Evolutionary conservation across 805 yeast species (phyloP).

Genomic region (Schwanniomyces vanrijiae): DNA sequence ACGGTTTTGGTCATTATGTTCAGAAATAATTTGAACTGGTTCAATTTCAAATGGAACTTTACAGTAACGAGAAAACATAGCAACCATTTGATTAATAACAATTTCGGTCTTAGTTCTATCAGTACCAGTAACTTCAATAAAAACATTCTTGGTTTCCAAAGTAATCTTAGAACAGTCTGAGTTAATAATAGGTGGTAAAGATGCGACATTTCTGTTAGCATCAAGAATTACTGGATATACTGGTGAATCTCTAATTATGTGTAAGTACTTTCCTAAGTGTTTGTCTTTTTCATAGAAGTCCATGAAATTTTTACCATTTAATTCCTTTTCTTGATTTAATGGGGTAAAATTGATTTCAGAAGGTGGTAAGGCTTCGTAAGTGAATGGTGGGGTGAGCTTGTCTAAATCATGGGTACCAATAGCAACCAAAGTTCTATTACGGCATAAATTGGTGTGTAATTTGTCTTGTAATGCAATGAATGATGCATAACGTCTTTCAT

Average conservation of each 20-base stretch:
- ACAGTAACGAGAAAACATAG: conserved; percentile 93
- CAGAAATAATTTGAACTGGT: conserved; percentile 82
- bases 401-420: conserved; percentile 97
- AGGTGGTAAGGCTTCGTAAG: conserved; percentile 83
- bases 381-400: conserved; percentile 75
- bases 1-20: conserved; percentile 76
- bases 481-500: conserved; percentile 84
- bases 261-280: conserved; percentile 85
- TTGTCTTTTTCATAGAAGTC: conserved; percentile 90
- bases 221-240: conserved; percentile 91
- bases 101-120: conserved; percentile 93
- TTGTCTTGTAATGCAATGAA: conserved; percentile 96
- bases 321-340: conserved; percentile 63
- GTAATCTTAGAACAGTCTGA: conserved; percentile 88
- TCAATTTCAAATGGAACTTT: conserved; percentile 80
- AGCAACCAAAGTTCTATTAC: conserved; percentile 96
- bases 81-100: conserved; percentile 87
- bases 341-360: conserved; percentile 73
- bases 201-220: conserved; percentile 71
- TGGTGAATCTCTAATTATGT: conserved; percentile 83
- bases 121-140: conserved; percentile 92
- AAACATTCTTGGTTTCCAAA: conserved; percentile 79
- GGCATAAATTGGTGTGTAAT: conserved; percentile 90
- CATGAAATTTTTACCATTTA: conserved; percentile 78
- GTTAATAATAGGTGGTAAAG: conserved; percentile 96